Evolutionary conservation across 2,329 filamentous ascomycete species (phyloP), one percentile per base, ranked within the genome.

Genomic region (Ophiostoma populinum): DNA sequence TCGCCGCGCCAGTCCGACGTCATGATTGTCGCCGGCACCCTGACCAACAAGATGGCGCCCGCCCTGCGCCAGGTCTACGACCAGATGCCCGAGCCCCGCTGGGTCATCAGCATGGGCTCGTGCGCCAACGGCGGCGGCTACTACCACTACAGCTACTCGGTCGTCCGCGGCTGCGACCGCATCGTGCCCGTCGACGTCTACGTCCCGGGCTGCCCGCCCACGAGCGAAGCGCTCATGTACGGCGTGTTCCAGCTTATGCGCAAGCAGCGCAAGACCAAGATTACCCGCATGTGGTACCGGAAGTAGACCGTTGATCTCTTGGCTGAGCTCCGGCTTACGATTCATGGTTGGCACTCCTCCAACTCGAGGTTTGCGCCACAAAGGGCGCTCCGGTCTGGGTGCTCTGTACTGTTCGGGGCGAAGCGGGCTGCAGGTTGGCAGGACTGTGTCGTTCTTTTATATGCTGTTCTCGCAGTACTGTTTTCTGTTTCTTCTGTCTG

Each of bases 21-120:
- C 45, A 90, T 92, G 82, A 90, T 92, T 49, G 83, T 92, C 16
- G 83, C 85, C 18, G 85, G 85, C 40, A 93, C 85, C 20, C 69
- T 93, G 42, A 92, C 82, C 47, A 93, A 93, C 67, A 93, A 93
- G 65, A 93, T 93, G 85, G 83, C 82, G 1, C 82, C 85, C 2
- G 85, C 85, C 22, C 62, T 93, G 51, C 69, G 85, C 55, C 81
- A 90, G 59, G 78, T 92, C 42, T 93, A 93, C 61, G 85, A 93
- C 56, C 85, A 92, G 64, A 92, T 92, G 83, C 82, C 83, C 20
- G 83, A 92, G 21, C 83, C 83, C 13, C 69, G 79, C 51, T 92
- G 82, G 82, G 82, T 63, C 16, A 69, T 79, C 44, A 75, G 68
- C 45, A 79, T 79, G 74, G 75, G 75, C 6, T 73, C 65, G 37